Percentiles rank a stretch among this genome's conserved stretches.
Conservation (phyloP, 176 grass and related monocot genomes). For the Musa beccarii region DNA sequence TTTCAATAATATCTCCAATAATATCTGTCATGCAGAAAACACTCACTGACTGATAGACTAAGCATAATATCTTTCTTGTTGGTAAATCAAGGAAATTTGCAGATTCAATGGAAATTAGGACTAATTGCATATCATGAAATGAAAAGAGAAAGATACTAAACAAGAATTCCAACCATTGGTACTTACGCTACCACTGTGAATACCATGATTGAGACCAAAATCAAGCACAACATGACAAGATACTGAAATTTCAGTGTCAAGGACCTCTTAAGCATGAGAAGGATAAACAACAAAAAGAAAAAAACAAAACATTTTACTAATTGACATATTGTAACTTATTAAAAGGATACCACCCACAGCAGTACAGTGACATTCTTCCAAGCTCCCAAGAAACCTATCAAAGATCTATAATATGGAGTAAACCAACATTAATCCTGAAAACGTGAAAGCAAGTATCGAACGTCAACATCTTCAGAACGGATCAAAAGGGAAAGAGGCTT, state of each 20-base stretch:
- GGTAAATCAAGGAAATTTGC: not conserved
- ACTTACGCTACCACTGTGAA: slow-evolving; percentile 94
- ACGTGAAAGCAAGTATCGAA: not conserved
- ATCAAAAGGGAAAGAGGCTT: slow-evolving; percentile 14
- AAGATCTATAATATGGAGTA: slow-evolving; percentile 48
- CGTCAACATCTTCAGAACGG: not conserved
- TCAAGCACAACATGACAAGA: slow-evolving; percentile 62
- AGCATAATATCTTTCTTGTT: not conserved
- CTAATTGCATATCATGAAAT: not conserved
- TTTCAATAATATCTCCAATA: too few species aligned
- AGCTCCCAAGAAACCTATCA: slow-evolving; percentile 80
- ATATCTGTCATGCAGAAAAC: not conserved
- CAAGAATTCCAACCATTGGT: not conserved
- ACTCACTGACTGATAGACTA: not conserved
- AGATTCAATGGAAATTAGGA: not conserved
- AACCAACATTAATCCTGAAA: not conserved
- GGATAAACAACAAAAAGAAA: too few species aligned
- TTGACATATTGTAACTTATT: not conserved
- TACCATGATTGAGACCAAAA: slow-evolving; percentile 88
- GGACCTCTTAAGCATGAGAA: slow-evolving; percentile 8
- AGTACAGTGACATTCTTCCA: slow-evolving; percentile 74
- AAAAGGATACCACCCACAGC: slow-evolving; percentile 93
- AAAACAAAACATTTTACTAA: not conserved
- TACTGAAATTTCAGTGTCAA: slow-evolving; percentile 68
- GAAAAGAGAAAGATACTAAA: not conserved